These are phyloP conservation scores for Codiaeum variegatum DNA, from an alignment of 441 rosid species.

Conservation along the genomic window DNA sequence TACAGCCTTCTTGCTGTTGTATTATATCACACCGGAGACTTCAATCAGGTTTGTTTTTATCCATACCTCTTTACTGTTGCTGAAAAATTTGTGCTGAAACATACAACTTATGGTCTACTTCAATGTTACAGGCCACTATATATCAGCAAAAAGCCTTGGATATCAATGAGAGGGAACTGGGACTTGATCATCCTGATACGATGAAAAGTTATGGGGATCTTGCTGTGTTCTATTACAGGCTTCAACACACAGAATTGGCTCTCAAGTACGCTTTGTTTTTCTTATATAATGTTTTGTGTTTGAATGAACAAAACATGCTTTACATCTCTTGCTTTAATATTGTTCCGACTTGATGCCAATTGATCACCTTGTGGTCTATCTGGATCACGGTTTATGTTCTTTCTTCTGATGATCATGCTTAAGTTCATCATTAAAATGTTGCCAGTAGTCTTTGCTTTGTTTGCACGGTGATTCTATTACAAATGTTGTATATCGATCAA, in stretches of 20 bases:
- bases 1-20: constrained; percentile 95
- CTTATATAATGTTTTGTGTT: neutral
- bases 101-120: constrained; percentile 16
- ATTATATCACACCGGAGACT: constrained; percentile 89
- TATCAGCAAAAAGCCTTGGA: constrained; percentile 93
- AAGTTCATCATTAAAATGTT: neutral
- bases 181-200: constrained; percentile 90
- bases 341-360: neutral
- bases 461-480: neutral
- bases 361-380: neutral
- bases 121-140: constrained; percentile 49
- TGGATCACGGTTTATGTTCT: neutral
- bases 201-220: constrained; percentile 77
- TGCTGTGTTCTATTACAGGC: constrained; percentile 68
- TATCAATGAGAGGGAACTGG: constrained; percentile 93
- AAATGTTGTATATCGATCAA: neutral
- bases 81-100: neutral
- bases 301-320: constrained; percentile 1
- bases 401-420: neutral
- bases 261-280: constrained; percentile 41
- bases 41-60: constrained; percentile 64
- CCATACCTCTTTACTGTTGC: constrained; percentile 6
- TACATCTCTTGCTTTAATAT: neutral
- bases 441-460: neutral
- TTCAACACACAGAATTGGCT: constrained; percentile 72